A percentile compares a stretch with the other conserved stretches of the same genome.
phyloP scores from a whole-genome alignment of 495 filamentous ascomycete species.

The Tuber indicum region DNA sequence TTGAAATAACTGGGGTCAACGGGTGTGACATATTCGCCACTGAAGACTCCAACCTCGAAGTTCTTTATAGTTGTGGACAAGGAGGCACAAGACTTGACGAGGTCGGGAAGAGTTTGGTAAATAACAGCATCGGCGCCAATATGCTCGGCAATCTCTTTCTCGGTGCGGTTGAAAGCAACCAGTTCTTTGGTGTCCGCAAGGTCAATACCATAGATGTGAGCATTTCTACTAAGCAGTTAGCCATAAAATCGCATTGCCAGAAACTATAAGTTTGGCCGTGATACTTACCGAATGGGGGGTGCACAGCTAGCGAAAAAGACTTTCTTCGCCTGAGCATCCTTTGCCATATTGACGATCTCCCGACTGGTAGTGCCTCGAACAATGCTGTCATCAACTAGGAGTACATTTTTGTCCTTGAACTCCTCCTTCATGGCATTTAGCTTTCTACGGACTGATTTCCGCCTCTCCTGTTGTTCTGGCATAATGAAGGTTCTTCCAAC shows the following conservation, averaged over 20 bases:
- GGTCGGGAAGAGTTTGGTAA: conserved; percentile 78
- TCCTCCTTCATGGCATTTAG: conserved; percentile 80
- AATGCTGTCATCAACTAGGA: conserved; percentile 88
- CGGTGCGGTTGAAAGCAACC: conserved; percentile 70
- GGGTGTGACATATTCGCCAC: conserved; percentile 79
- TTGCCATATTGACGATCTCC: conserved; percentile 90
- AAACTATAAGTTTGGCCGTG: conserved; percentile 11
- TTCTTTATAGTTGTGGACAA: conserved; percentile 47
- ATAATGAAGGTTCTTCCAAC: conserved; percentile 96
- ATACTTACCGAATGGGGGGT: conserved; percentile 63
- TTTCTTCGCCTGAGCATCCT: conserved; percentile 81
- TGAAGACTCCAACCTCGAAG: conserved; percentile 97
- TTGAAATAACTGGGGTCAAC: conserved; percentile 80
- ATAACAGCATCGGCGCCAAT: conserved; percentile 91
- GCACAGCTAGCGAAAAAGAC: conserved; percentile 86
- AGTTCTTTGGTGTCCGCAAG: conserved; percentile 76
- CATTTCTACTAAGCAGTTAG: conserved; percentile 48
- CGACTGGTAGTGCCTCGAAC: conserved; percentile 85
- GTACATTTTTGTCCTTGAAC: conserved; percentile 75
- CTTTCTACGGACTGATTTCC: conserved; percentile 71
- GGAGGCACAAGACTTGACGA: conserved; percentile 63
- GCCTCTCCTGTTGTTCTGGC: conserved; percentile 75
- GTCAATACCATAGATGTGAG: conserved; percentile 83
- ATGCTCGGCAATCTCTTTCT: conserved; percentile 61
- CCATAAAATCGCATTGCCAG: conserved; percentile 9